A percentile compares a stretch with the other conserved stretches of the same genome.
Conservation (phyloP, 768 basidiomycete species). For the Phlegmacium glaucopus region DNA sequence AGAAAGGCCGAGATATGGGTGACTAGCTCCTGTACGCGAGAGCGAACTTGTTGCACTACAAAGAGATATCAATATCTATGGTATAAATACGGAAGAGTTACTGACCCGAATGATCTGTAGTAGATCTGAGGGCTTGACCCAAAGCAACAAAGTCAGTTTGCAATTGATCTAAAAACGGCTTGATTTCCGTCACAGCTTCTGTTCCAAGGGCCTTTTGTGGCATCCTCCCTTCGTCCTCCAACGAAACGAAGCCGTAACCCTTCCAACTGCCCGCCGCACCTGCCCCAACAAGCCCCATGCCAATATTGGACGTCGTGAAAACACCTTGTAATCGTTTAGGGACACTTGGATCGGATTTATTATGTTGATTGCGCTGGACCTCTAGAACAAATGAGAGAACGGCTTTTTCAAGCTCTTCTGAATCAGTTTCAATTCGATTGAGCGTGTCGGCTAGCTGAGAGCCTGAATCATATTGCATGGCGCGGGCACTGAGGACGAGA, state of each 20-base stretch:
- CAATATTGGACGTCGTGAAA: slow-evolving; percentile 61
- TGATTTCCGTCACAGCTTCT: slow-evolving; percentile 54
- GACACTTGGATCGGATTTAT: slow-evolving; percentile 24
- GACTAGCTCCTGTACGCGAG: slow-evolving; percentile 47
- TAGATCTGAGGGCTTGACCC: slow-evolving; percentile 27
- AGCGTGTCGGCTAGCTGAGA: slow-evolving; percentile 58
- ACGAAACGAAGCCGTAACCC: slow-evolving; percentile 77
- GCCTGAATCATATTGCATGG: slow-evolving; percentile 79
- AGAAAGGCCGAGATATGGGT: slow-evolving; percentile 58
- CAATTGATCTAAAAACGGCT: slow-evolving; percentile 40
- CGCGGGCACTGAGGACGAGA: slow-evolving; percentile 86
- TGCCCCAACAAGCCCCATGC: slow-evolving; percentile 76
- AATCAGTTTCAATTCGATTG: slow-evolving; percentile 70
- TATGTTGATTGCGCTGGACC: slow-evolving; percentile 56
- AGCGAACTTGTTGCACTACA: slow-evolving; percentile 40
- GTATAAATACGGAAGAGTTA: background rate
- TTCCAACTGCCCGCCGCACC: slow-evolving; percentile 77
- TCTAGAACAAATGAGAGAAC: slow-evolving; percentile 66
- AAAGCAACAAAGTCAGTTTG: slow-evolving; percentile 47
- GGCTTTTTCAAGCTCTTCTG: slow-evolving; percentile 71
- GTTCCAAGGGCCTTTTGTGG: slow-evolving; percentile 46
- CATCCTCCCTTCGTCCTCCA: slow-evolving; percentile 45
- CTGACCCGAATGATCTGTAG: slow-evolving; percentile 37
- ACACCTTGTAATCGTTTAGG: slow-evolving; percentile 59
- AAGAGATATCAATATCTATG: background rate